A percentile compares a stretch with the other conserved stretches of the same genome.
These are phyloP conservation scores for Marsdenia floribunda DNA, from an alignment of 257 asterid genomes.

Conservation along the genomic window DNA sequence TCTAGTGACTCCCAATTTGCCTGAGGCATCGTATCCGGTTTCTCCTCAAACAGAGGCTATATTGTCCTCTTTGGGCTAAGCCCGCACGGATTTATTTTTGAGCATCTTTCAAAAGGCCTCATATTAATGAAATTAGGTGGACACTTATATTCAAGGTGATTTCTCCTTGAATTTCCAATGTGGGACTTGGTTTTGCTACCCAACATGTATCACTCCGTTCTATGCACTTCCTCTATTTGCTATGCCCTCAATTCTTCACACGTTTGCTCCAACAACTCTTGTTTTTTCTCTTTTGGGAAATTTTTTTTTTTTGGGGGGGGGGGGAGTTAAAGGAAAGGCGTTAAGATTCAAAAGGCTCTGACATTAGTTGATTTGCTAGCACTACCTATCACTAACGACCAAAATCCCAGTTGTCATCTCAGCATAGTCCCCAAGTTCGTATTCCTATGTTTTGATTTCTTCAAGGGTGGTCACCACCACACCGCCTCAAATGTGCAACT, in stretches of 20 bases:
- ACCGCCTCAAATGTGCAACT: constrained; percentile 22
- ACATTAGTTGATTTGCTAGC: constrained; percentile 37
- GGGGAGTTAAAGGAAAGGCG: constrained; percentile 9
- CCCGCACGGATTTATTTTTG: too few species aligned
- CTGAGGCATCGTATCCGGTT: too few species aligned
- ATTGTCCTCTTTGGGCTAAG: too few species aligned
- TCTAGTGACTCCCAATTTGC: too few species aligned
- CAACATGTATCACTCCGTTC: constrained; percentile 22
- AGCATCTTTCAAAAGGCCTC: too few species aligned
- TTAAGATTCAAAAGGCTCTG: constrained; percentile 13
- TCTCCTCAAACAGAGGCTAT: too few species aligned
- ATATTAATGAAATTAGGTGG: too few species aligned
- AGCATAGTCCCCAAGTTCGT: constrained; percentile 27
- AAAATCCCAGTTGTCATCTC: constrained; percentile 56
- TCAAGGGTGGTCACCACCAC: constrained; percentile 23
- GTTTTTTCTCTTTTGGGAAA: constrained; percentile 18
- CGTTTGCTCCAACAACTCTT: constrained; percentile 31
- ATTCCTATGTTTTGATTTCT: constrained; percentile 34
- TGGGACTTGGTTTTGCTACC: too few species aligned
- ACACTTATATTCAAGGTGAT: too few species aligned
- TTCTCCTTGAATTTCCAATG: too few species aligned
- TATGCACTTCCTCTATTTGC: constrained; percentile 38
- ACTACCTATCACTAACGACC: constrained; percentile 45
- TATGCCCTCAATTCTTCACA: constrained; percentile 25
- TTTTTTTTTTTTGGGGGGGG: too few species aligned